Conservation (phyloP, 768 basidiomycete genomes). For the Tulasnella calospora region DNA sequence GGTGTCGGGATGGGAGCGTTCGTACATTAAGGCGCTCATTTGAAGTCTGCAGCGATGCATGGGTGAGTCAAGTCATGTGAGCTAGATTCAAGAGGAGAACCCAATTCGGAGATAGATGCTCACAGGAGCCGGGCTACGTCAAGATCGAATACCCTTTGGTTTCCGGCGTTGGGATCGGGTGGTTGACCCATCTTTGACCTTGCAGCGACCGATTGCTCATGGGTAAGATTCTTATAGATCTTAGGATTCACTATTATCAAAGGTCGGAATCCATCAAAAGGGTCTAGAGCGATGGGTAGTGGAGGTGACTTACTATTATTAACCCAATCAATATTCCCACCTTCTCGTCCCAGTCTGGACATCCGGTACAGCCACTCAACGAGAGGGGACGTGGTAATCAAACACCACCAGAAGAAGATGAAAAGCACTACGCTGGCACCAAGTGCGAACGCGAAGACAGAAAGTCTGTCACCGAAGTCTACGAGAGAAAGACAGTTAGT, state of each 20-base stretch:
- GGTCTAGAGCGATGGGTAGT: not conserved
- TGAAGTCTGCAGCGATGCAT: conserved; percentile 15
- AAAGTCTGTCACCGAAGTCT: not conserved
- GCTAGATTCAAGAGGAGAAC: not conserved
- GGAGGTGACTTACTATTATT: conserved; percentile 13
- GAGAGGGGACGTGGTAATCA: conserved; percentile 2
- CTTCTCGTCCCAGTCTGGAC: not conserved
- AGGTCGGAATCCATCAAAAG: not conserved
- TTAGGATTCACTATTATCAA: conserved; percentile 21
- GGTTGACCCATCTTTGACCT: conserved; percentile 1
- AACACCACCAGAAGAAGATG: not conserved
- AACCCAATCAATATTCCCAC: not conserved
- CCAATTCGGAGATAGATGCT: not conserved
- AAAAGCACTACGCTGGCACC: not conserved
- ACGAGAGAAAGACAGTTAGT: not conserved
- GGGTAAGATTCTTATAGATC: conserved; percentile 17
- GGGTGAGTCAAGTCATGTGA: not conserved
- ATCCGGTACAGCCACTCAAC: not conserved
- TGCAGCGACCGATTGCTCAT: conserved; percentile 11
- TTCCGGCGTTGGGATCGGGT: conserved; percentile 6
- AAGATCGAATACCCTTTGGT: conserved; percentile 21
- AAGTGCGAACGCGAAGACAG: not conserved
- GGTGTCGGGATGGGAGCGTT: conserved; percentile 1
- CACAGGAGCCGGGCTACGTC: conserved; percentile 28
- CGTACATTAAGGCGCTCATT: conserved; percentile 26